Base-by-base conservation (phyloP, 2,329 filamentous ascomycete genomes). In the Escovopsis weberi region DNA sequence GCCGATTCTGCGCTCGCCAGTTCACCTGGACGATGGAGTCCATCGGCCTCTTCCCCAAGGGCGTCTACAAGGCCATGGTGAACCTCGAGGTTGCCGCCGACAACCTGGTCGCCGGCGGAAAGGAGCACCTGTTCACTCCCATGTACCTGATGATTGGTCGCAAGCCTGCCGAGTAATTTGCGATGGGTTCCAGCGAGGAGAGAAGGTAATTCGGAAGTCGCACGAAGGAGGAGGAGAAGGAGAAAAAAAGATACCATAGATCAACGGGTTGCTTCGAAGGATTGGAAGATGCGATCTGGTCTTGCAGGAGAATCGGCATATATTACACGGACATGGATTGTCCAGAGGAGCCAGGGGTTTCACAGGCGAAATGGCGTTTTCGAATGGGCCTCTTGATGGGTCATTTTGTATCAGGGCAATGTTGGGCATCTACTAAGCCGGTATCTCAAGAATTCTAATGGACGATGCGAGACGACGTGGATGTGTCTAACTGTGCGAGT, bases 101-200 rank as follows among this genome's bases (percentile, higher is more conserved):
- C 63, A 83, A 78, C 54, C 69, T 96, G 41, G 88, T 94, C 19
- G 85, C 84, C 39, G 89, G 89, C 63, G 89, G 80, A 33, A 76
- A 78, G 61, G 73, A 88, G 68, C 84, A 94, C 62, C 74, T 96
- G n/a, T 96, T 96, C 67, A 96, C 89, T 2, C 89, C 89, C 44
- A 96, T 96, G 89, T 95, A 94, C 67, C 70, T 96, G 58, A 95
- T 95, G 85, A 77, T 95, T 46, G 89, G 78, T 47, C 79, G 85
- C 65, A 95, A 95, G 73, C 86, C 89, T 41, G 51, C 43, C 26
- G 34, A 48, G 40, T 52, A 47, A 43, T 36, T 12, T 10, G 1
- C 10, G 36, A 37, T 12, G 18, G 34, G 23, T 11, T 38, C 9
- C 9, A 36, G 6, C 4, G 19, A 32, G 28, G 9, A 26, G n/a